Evolutionary conservation across 208 protist genomes (phyloP).

Genomic region (Lotmaria passim): DNA sequence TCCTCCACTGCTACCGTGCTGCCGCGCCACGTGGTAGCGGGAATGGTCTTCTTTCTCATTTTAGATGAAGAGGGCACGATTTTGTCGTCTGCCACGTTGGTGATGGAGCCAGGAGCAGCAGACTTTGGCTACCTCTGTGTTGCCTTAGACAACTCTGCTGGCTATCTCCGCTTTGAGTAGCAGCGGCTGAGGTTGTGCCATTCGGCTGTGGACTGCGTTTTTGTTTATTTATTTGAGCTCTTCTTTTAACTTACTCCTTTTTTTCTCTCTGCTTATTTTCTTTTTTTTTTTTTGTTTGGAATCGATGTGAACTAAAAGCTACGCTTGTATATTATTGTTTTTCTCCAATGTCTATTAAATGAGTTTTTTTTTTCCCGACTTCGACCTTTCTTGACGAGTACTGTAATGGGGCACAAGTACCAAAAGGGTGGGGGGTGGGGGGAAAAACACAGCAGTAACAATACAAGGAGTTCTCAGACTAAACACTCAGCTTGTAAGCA

Average conservation of each 20-base stretch:
- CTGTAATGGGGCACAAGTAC: too few species aligned
- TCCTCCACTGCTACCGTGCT: slow-evolving; percentile 9
- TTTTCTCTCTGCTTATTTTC: neutral
- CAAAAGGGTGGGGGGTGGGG: too few species aligned
- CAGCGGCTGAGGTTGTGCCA: too few species aligned
- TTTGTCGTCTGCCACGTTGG: slow-evolving; percentile 23
- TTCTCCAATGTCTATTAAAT: neutral
- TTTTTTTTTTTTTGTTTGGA: neutral
- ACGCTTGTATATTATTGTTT: neutral
- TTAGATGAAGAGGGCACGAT: slow-evolving; percentile 34
- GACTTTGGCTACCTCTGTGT: slow-evolving; percentile 15
- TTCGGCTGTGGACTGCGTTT: too few species aligned
- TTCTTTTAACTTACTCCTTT: slow-evolving; percentile 9
- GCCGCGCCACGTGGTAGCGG: slow-evolving; percentile 7
- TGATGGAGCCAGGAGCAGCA: slow-evolving; percentile 7
- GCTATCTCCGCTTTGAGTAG: slow-evolving; percentile 30
- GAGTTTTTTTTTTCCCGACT: neutral
- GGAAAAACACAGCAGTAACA: too few species aligned
- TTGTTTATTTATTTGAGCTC: neutral
- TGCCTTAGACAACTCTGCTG: slow-evolving; percentile 22
- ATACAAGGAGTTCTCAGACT: too few species aligned
- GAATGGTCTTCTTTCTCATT: slow-evolving; percentile 39
- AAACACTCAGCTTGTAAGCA: too few species aligned
- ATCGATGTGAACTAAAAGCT: neutral
- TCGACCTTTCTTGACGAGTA: too few species aligned